A percentile compares a stretch with the other conserved stretches of the same genome.
Conservation (phyloP, 192 early-diverging fungal genomes). For the Umbelopsis sp. region DNA sequence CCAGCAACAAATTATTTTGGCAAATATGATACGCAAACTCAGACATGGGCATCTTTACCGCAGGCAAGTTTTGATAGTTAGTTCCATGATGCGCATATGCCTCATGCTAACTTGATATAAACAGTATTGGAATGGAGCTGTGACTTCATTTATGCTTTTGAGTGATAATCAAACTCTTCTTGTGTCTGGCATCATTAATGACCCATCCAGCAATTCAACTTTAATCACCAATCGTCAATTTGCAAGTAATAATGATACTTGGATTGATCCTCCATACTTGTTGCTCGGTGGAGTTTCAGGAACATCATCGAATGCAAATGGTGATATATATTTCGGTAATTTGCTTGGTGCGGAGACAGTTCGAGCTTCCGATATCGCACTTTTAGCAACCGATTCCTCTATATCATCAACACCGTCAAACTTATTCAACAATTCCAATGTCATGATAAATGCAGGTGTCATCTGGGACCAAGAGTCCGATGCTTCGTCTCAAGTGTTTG, state of each 20-base stretch:
- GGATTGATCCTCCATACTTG: neutral
- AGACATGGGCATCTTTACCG: neutral
- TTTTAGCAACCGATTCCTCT: neutral
- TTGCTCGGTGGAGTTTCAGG: neutral
- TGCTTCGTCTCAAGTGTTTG: slow-evolving; percentile 4
- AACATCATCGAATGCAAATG: neutral
- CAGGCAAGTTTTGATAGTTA: neutral
- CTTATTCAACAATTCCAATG: neutral
- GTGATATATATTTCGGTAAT: slow-evolving; percentile 27
- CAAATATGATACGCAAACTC: slow-evolving; percentile 8
- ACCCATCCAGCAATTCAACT: neutral
- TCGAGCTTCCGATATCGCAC: slow-evolving; percentile 13
- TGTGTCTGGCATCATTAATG: slow-evolving; percentile 24
- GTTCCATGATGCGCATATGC: no score
- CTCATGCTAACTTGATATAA: no score
- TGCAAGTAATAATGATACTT: neutral
- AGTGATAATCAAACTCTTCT: slow-evolving; percentile 12
- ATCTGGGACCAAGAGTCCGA: slow-evolving; percentile 54
- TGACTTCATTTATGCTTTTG: slow-evolving; percentile 2
- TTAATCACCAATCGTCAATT: neutral
- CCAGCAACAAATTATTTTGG: slow-evolving; percentile 11
- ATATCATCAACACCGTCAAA: neutral
- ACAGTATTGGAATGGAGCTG: neutral
- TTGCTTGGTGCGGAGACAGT: slow-evolving; percentile 26
- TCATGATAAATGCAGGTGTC: slow-evolving; percentile 52